Base-by-base conservation (phyloP, 768 basidiomycete species). In the Panellus pusillus region DNA sequence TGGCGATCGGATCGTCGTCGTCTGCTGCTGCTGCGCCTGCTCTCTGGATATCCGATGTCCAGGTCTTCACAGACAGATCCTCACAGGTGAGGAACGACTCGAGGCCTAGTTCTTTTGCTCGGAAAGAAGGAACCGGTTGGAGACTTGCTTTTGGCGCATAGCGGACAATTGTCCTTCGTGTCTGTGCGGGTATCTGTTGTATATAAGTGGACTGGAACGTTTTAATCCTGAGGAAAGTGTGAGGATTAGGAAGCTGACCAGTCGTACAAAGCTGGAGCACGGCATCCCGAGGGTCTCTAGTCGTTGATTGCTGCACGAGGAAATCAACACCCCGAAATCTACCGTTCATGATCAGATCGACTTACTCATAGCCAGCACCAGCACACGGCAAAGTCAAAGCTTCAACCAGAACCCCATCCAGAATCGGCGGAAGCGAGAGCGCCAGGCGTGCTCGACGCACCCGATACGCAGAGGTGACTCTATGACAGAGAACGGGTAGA, bases 271-370 rank as follows among this genome's bases (percentile, higher is more conserved):
- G 69, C 63, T 93, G 86, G 39, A 93, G 74, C 1, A 93, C 89
- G 0, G 87, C 81, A 63, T 96, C 93, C 93, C 93, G 7, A 95
- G 73, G 0, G 91, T 93, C 67, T 96, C 93, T 50, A 95, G 67
- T 0, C 90, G 82, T 63, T 96, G 91, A 58, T 94, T 95, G 68
- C 58, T 60, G 19, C 13, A 27, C 13, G 29, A 31, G 32, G 46
- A 42, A 6, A 5, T 29, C 14, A 12, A 32, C 11, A 40, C 3
- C 14, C 2, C 6, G 11, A 29, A 27, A 12, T 24, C 8, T n/a
- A n/a, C n/a, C n/a, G n/a, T n/a, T n/a, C n/a, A n/a, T n/a, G 9
- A 15, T 5, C 5, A 24, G 27, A 17, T 27, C 29, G 11, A 44
- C 50, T 12, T 45, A 53, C 59, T 79, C 90, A 71, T 82, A 91